Evolutionary conservation across 148 eudicot species (phyloP).

Genomic region (Vaccinium myrtillus): DNA sequence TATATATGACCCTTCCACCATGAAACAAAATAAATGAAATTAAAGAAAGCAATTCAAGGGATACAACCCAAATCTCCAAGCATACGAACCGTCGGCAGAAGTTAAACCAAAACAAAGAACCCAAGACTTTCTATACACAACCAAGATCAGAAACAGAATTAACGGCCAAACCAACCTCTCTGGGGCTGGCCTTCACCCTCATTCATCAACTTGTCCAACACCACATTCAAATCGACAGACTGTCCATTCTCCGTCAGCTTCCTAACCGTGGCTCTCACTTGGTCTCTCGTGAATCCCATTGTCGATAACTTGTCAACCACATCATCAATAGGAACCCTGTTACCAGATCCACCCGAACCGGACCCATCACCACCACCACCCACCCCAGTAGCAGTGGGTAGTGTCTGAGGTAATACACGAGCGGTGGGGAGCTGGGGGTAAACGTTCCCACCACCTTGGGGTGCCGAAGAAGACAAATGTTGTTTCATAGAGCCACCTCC

Average conservation of each 20-base stretch:
- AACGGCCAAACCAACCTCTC: conserved; percentile 69
- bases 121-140: conserved; percentile 16
- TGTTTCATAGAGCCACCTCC: conserved; percentile 58
- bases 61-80: neutral
- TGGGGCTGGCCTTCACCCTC: conserved; percentile 68
- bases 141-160: conserved; percentile 17
- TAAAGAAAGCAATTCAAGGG: conserved; percentile 11
- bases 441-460: conserved; percentile 42
- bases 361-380: conserved; percentile 63
- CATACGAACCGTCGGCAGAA: neutral
- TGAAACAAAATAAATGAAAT: conserved; percentile 11
- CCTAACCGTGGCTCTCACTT: conserved; percentile 78
- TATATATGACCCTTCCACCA: neutral
- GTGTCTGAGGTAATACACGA: conserved; percentile 31
- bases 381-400: conserved; percentile 27
- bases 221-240: conserved; percentile 81
- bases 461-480: conserved; percentile 35
- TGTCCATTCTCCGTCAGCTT: conserved; percentile 83
- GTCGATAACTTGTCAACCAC: conserved; percentile 76
- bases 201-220: conserved; percentile 89
- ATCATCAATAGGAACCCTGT: conserved; percentile 87
- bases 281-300: conserved; percentile 93
- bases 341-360: conserved; percentile 59
- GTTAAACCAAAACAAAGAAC: conserved; percentile 2
- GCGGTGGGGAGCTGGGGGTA: conserved; percentile 78